Conservation (phyloP, 345 rosid genomes). For the Brassica cretica region DNA sequence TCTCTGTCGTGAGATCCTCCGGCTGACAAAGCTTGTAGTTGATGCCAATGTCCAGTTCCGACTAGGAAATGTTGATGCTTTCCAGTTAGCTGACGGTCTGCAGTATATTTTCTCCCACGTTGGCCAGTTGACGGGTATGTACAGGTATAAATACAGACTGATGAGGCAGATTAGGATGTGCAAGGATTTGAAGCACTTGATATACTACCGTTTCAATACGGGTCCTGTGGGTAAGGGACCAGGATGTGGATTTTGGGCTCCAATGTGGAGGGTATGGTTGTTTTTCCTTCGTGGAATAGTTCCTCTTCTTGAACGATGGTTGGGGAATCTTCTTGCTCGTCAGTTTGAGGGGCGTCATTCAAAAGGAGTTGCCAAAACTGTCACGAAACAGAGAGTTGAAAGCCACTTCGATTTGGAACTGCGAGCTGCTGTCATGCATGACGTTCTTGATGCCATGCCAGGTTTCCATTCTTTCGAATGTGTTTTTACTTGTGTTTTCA, state of each 20-base stretch:
- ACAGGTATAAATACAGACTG: conserved; percentile 93
- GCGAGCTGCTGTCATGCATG: conserved; percentile 99
- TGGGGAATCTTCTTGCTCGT: conserved; percentile 93
- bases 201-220: conserved; percentile 95
- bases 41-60: conserved; percentile 99
- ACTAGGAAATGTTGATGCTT: conserved; percentile 95
- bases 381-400: conserved; percentile 97
- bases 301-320: conserved; percentile 92
- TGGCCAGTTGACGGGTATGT: conserved; percentile 99
- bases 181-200: conserved; percentile 93
- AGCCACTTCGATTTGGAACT: conserved; percentile 98
- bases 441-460: conserved; percentile 99
- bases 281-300: conserved; percentile 97
- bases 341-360: conserved; percentile 99
- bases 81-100: conserved; percentile 96
- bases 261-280: conserved; percentile 99
- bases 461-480: conserved; percentile 44
- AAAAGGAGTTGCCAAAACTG: conserved; percentile 99
- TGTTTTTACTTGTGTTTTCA: neutral
- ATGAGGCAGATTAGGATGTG: conserved; percentile 99
- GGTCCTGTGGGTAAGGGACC: conserved; percentile 99
- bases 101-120: conserved; percentile 97
- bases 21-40: conserved; percentile 94
- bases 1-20: conserved; percentile 96
- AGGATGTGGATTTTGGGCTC: conserved; percentile 99